phyloP scores from a whole-genome alignment of 148 eudicot species.

The Mesembryanthemum crystallinum region DNA sequence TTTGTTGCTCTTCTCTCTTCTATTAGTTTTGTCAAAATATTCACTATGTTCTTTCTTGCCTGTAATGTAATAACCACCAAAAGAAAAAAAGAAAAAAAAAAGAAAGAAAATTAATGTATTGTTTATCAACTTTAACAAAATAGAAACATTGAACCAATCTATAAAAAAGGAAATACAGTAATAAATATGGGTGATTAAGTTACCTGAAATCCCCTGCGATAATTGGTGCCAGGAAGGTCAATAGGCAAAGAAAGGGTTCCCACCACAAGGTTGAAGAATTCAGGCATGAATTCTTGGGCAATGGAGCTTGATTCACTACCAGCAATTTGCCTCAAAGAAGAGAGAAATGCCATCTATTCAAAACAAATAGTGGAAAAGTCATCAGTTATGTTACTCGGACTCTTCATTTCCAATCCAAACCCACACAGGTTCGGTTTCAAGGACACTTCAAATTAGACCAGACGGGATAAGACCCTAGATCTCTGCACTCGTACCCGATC shows the following conservation, averaged over 20 bases:
- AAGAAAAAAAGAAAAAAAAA: neutral
- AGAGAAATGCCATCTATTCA: conserved; percentile 86
- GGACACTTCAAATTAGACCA: too few relatives aligned
- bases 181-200: neutral
- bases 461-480: too few relatives aligned
- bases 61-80: too few relatives aligned
- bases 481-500: neutral
- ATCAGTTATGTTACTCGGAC: neutral
- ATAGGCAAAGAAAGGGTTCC: conserved; percentile 90
- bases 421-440: too few relatives aligned
- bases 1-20: conserved; percentile 60
- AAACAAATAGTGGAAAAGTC: neutral
- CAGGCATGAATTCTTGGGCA: conserved; percentile 65
- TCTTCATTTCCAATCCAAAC: neutral
- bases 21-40: conserved; percentile 52
- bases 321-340: conserved; percentile 72
- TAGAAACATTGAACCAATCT: neutral
- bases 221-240: conserved; percentile 83
- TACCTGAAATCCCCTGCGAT: conserved; percentile 74
- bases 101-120: neutral
- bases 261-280: conserved; percentile 68
- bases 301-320: conserved; percentile 51
- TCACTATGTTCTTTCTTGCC: conserved; percentile 79
- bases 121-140: neutral
- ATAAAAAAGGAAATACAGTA: too few relatives aligned